phyloP scores from a whole-genome alignment of 2,329 filamentous ascomycete genomes.

The Aspergillus tamarii region DNA sequence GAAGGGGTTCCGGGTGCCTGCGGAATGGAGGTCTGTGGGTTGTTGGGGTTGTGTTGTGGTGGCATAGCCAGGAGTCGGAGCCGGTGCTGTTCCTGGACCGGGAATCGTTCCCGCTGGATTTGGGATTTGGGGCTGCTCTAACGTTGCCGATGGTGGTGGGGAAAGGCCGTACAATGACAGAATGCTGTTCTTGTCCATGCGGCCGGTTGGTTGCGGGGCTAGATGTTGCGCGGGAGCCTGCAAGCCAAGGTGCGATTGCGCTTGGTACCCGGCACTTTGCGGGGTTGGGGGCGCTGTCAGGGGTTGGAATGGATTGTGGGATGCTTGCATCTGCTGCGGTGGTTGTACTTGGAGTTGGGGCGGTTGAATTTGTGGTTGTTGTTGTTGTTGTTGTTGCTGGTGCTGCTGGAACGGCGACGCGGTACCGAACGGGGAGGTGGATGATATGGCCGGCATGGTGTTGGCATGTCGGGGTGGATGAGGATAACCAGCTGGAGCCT shows the following conservation, averaged over 20 bases:
- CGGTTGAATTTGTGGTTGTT: conserved; percentile 18
- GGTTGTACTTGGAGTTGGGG: conserved; percentile 27
- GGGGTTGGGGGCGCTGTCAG: conserved; percentile 30
- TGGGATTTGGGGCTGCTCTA: conserved; percentile 35
- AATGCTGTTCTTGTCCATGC: conserved; percentile 52
- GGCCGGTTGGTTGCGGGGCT: conserved; percentile 45
- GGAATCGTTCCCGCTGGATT: conserved; percentile 27
- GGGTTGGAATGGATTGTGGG: conserved; percentile 40
- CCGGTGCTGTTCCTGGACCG: conserved; percentile 23
- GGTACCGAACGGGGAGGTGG: conserved; percentile 35
- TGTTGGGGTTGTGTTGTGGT: conserved; percentile 26
- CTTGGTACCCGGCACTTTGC: conserved; percentile 29
- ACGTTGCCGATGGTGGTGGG: conserved; percentile 38
- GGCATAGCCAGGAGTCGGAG: conserved; percentile 19
- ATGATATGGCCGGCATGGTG: conserved; percentile 41
- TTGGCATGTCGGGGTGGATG: conserved; percentile 40
- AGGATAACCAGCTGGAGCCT: conserved; percentile 13
- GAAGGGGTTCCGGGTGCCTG: conserved; percentile 34
- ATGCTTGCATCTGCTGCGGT: conserved; percentile 20
- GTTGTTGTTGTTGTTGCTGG: conserved; percentile 25
- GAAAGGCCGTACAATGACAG: conserved; percentile 52
- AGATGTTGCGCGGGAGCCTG: conserved; percentile 33
- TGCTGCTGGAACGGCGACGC: conserved; percentile 34
- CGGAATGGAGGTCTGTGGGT: conserved; percentile 25
- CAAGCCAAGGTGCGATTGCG: conserved; percentile 28